These are phyloP conservation scores for Acer negundo DNA, from an alignment of 345 rosid species.

Conservation along the genomic window DNA sequence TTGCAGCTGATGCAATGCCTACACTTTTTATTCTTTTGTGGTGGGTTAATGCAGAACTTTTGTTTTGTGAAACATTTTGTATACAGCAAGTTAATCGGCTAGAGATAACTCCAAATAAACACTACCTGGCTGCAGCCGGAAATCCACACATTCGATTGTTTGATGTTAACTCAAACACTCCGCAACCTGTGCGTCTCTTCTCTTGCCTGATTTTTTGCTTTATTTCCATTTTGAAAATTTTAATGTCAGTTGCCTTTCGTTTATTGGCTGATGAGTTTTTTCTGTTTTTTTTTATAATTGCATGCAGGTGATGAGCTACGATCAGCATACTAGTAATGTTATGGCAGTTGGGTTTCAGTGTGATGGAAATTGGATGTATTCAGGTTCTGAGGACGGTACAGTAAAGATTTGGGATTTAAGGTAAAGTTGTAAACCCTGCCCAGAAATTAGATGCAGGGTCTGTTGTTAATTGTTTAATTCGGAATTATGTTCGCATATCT, in stretches of 20 bases:
- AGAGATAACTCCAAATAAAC: conserved; percentile 91
- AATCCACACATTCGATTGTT: conserved; percentile 92
- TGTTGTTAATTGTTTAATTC: neutral
- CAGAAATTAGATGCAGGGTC: neutral
- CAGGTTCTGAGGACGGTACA: conserved; percentile 99
- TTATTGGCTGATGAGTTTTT: conserved; percentile 14
- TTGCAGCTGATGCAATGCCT: neutral
- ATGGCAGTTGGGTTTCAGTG: conserved; percentile 98
- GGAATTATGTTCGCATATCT: neutral
- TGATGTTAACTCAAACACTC: conserved; percentile 73
- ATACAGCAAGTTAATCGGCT: conserved; percentile 89
- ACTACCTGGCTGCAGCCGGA: conserved; percentile 85
- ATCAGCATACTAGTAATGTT: conserved; percentile 92
- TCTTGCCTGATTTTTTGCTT: too few relatives aligned
- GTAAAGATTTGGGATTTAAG: conserved; percentile 98
- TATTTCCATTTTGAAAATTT: neutral
- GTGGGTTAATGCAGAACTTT: neutral
- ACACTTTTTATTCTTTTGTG: neutral
- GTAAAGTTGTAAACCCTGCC: conserved; percentile 26
- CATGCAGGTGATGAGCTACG: conserved; percentile 80
- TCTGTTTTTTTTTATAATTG: neutral
- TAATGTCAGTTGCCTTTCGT: neutral
- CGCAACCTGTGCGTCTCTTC: conserved; percentile 62
- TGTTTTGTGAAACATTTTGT: conserved; percentile 11
- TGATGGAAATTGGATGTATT: conserved; percentile 99